phyloP scores from a whole-genome alignment of 345 rosid species.

The Mercurialis annua region DNA sequence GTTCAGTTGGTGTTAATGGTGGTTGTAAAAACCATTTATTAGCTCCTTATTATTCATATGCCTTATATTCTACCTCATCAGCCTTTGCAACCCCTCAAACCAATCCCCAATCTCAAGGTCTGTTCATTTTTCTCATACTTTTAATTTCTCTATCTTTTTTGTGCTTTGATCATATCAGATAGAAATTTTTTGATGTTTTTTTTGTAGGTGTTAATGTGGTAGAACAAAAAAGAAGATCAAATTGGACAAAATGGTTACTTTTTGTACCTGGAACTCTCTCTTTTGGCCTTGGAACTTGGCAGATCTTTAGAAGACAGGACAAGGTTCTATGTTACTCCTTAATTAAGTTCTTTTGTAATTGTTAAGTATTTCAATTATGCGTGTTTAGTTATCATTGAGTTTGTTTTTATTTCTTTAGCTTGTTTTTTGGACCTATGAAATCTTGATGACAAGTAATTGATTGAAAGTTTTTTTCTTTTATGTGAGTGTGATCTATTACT shows the following conservation, averaged over 20 bases:
- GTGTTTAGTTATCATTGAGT: background rate
- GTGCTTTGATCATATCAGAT: background rate
- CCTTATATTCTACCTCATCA: slow-evolving; percentile 28
- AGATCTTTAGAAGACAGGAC: slow-evolving; percentile 83
- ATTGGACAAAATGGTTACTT: slow-evolving; percentile 64
- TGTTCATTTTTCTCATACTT: background rate
- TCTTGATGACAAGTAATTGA: background rate
- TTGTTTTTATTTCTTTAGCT: background rate
- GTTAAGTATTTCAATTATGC: background rate
- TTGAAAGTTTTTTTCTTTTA: background rate
- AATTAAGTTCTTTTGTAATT: background rate
- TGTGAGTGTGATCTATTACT: background rate
- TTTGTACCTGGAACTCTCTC: slow-evolving; percentile 88
- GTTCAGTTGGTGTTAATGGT: slow-evolving; percentile 13
- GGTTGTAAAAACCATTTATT: slow-evolving; percentile 26
- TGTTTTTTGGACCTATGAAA: background rate
- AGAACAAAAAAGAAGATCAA: slow-evolving; percentile 33
- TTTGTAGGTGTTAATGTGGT: background rate
- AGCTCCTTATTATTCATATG: slow-evolving; percentile 14
- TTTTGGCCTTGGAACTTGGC: slow-evolving; percentile 99
- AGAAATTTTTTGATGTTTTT: background rate
- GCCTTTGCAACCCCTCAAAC: slow-evolving; percentile 27
- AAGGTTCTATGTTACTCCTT: slow-evolving; percentile 45
- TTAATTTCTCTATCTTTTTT: background rate
- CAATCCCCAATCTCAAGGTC: slow-evolving; percentile 44